These are phyloP conservation scores for Apiotrichum akiyoshidainum DNA, from an alignment of 1,284 basidiomycete species.

Conservation along the genomic window DNA sequence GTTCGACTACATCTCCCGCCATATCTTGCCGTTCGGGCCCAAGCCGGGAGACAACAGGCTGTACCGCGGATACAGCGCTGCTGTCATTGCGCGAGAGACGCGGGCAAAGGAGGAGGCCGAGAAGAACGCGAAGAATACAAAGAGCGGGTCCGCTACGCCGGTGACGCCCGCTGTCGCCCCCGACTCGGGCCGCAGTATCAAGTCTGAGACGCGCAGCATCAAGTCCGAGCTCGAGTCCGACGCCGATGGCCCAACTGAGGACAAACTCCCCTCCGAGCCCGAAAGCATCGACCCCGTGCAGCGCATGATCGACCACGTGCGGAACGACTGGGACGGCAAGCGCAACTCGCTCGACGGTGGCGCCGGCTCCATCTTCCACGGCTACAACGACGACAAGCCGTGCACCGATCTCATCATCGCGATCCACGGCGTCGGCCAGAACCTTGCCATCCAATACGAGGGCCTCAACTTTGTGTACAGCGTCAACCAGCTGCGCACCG, in stretches of 20 bases:
- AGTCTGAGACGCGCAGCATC: not conserved
- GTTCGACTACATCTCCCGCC: slow-evolving; percentile 42
- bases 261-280: no score
- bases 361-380: slow-evolving; percentile 40
- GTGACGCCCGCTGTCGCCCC: not conserved
- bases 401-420: slow-evolving; percentile 55
- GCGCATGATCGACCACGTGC: no score
- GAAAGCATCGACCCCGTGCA: no score
- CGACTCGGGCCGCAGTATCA: not conserved
- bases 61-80: slow-evolving; percentile 53
- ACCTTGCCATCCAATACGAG: slow-evolving; percentile 54
- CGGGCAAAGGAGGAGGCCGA: slow-evolving; percentile 10
- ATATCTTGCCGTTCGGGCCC: slow-evolving; percentile 48
- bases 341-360: slow-evolving; percentile 41
- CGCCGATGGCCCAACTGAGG: no score
- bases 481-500: slow-evolving; percentile 53
- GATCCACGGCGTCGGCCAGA: slow-evolving; percentile 55
- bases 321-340: not conserved
- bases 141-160: not conserved
- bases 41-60: slow-evolving; percentile 50
- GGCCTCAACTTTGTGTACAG: slow-evolving; percentile 56
- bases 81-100: slow-evolving; percentile 28
- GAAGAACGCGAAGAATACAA: not conserved
- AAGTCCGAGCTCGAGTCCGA: slow-evolving; percentile 10
- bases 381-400: slow-evolving; percentile 44